Evolutionary conservation across 345 rosid species (phyloP).

Genomic region (Arabis alpina): DNA sequence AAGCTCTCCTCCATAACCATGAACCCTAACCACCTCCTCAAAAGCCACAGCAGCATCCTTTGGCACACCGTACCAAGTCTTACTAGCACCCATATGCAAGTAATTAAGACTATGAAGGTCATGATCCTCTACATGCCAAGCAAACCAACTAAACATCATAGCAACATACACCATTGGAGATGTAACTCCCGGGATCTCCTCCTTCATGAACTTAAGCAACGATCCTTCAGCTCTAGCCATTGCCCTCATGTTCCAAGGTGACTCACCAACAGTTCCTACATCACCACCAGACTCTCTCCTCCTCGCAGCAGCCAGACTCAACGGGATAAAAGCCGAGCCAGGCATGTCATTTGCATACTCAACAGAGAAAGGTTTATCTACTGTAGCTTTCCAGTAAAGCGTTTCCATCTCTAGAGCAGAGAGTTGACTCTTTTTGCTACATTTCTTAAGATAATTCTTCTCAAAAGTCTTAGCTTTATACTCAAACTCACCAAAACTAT

Average conservation of each 20-base stretch:
- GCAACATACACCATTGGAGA: slow-evolving; percentile 97
- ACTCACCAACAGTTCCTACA: slow-evolving; percentile 74
- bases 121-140: slow-evolving; percentile 99
- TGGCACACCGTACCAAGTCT: slow-evolving; percentile 99
- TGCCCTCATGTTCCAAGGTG: slow-evolving; percentile 96
- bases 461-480: slow-evolving; percentile 82
- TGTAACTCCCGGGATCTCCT: slow-evolving; percentile 98
- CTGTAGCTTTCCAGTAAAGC: slow-evolving; percentile 93
- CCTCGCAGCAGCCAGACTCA: slow-evolving; percentile 46
- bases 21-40: slow-evolving; percentile 95
- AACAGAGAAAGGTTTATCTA: slow-evolving; percentile 90
- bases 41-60: slow-evolving; percentile 89
- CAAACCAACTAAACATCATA: slow-evolving; percentile 99
- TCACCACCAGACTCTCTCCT: slow-evolving; percentile 66
- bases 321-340: slow-evolving; percentile 80
- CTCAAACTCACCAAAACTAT: slow-evolving; percentile 87
- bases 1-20: slow-evolving; percentile 92
- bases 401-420: slow-evolving; percentile 76
- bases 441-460: slow-evolving; percentile 66
- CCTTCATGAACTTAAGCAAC: slow-evolving; percentile 92
- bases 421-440: slow-evolving; percentile 54
- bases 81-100: slow-evolving; percentile 93
- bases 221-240: slow-evolving; percentile 93
- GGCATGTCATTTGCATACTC: slow-evolving; percentile 99
- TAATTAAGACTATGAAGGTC: slow-evolving; percentile 98